These are phyloP conservation scores for Themeda triandra DNA, from an alignment of 176 grass and related monocot species.

Conservation along the genomic window DNA sequence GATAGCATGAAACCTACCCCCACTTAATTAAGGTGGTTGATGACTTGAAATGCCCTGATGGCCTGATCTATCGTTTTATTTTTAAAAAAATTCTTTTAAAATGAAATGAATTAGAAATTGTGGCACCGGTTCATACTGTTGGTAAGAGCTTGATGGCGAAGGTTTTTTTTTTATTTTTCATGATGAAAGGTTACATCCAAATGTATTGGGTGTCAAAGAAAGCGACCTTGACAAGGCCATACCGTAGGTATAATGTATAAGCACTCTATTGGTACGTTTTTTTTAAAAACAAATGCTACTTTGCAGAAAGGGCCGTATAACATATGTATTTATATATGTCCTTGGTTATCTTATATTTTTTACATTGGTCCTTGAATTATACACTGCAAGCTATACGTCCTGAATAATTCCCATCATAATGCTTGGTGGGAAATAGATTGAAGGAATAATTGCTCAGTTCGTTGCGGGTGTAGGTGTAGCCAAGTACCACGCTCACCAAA, in stretches of 20 bases:
- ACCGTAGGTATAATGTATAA: slow-evolving; percentile 8
- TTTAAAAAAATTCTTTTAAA: background rate
- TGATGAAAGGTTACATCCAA: slow-evolving; percentile 9
- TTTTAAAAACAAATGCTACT: no score
- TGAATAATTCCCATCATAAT: no score
- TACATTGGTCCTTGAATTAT: background rate
- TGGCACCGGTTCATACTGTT: background rate
- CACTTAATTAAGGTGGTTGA: slow-evolving; percentile 9
- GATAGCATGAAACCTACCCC: slow-evolving; percentile 18
- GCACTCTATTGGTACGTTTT: background rate
- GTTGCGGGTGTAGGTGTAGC: background rate
- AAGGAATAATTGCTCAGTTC: no score
- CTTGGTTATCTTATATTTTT: background rate
- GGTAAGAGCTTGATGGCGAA: slow-evolving; percentile 16
- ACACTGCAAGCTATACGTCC: background rate
- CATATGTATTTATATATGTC: background rate
- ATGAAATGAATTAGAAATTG: background rate
- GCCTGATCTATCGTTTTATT: background rate
- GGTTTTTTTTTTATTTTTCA: background rate
- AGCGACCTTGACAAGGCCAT: slow-evolving; percentile 10
- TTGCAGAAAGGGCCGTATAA: background rate
- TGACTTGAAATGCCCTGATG: slow-evolving; percentile 13
- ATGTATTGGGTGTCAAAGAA: slow-evolving; percentile 19
- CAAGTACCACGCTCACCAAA: no score
- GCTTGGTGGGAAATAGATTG: no score